A percentile compares a stretch with the other conserved stretches of the same genome.
Conservation (phyloP, 2,329 filamentous ascomycete species). For the Trichoderma sp. region DNA sequence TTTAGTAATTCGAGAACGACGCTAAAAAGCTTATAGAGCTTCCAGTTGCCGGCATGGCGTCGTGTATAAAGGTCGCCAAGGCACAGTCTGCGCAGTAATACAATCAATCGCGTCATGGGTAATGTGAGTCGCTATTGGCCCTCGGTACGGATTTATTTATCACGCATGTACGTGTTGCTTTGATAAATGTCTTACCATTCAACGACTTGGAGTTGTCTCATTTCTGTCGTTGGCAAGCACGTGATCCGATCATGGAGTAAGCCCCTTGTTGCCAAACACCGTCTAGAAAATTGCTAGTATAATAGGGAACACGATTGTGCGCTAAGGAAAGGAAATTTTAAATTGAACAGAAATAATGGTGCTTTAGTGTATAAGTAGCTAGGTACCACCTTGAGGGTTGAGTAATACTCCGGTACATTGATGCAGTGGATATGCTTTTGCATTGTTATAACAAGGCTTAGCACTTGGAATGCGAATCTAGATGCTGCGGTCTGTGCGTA, state of each 20-base stretch:
- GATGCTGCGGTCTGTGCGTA: constrained; percentile 10
- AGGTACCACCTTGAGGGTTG: neutral
- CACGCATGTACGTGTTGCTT: neutral
- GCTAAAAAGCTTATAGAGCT: constrained; percentile 12
- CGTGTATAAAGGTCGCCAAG: neutral
- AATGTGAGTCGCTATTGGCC: neutral
- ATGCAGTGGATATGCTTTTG: neutral
- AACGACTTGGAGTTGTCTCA: too few species aligned
- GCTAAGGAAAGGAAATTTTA: neutral
- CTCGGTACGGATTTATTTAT: neutral
- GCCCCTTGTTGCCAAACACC: neutral
- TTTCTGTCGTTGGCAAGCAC: neutral
- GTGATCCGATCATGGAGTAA: neutral
- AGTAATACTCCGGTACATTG: neutral
- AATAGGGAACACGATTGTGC: neutral
- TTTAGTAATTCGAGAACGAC: neutral
- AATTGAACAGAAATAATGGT: neutral
- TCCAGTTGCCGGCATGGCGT: neutral
- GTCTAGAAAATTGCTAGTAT: neutral
- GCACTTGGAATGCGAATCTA: neutral
- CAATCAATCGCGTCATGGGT: neutral
- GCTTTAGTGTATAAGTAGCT: neutral
- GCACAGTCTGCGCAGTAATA: neutral
- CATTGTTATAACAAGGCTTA: neutral
- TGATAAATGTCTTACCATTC: neutral